Conservation (phyloP, 805 yeast species). For the Hanseniaspora hatyaiensis region DNA sequence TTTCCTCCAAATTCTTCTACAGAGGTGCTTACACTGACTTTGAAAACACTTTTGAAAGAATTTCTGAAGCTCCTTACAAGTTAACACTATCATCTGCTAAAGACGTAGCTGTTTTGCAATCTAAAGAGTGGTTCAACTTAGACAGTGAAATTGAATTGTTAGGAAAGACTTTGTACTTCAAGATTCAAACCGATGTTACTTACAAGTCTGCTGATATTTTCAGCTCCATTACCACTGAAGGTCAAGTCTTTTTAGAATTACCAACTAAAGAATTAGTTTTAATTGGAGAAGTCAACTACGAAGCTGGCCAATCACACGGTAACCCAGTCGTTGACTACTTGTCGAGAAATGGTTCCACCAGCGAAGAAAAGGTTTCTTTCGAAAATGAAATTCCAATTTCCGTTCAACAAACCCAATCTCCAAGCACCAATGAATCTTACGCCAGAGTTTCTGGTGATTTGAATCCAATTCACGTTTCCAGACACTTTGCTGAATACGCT, state of each 20-base stretch:
- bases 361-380: slow-evolving; percentile 85
- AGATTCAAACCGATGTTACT: slow-evolving; percentile 73
- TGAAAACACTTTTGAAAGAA: slow-evolving; percentile 83
- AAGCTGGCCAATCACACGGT: slow-evolving; percentile 87
- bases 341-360: slow-evolving; percentile 78
- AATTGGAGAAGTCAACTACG: slow-evolving; percentile 73
- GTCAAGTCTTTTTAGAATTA: slow-evolving; percentile 75
- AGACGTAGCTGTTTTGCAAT: slow-evolving; percentile 83
- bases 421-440: slow-evolving; percentile 91
- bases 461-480: slow-evolving; percentile 95
- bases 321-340: slow-evolving; percentile 95
- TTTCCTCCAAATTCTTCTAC: slow-evolving; percentile 88
- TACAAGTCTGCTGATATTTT: slow-evolving; percentile 67
- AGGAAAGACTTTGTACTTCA: slow-evolving; percentile 72
- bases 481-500: slow-evolving; percentile 88
- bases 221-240: slow-evolving; percentile 70
- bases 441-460: slow-evolving; percentile 96
- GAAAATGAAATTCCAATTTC: slow-evolving; percentile 84
- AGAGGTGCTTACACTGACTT: slow-evolving; percentile 83
- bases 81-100: slow-evolving; percentile 59
- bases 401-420: slow-evolving; percentile 55
- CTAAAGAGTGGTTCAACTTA: slow-evolving; percentile 96
- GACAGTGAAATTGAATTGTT: slow-evolving; percentile 59
- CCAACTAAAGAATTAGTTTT: slow-evolving; percentile 82
- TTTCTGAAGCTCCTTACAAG: slow-evolving; percentile 77